A percentile compares a stretch with the other conserved stretches of the same genome.
Evolutionary conservation across 306 rosid genomes (phyloP).

Genomic region (Acacia crassicarpa): DNA sequence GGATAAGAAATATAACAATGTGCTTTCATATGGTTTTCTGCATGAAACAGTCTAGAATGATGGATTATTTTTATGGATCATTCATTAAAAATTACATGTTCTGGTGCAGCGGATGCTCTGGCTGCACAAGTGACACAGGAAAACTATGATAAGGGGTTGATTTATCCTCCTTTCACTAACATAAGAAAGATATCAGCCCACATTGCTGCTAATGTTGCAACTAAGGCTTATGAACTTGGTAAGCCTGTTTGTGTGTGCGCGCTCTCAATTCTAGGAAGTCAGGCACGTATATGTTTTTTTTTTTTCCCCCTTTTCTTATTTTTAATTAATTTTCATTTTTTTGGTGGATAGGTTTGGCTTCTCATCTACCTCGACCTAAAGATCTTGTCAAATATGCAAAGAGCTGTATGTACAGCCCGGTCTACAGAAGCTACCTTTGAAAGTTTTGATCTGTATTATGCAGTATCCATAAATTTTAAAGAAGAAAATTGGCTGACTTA

Average conservation of each 20-base stretch:
- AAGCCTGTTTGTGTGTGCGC: neutral
- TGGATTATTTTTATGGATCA: neutral
- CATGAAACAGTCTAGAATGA: neutral
- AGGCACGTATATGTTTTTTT: neutral
- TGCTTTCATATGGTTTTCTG: neutral
- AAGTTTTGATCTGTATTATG: constrained; percentile 11
- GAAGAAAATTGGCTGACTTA: constrained; percentile 6
- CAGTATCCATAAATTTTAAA: neutral
- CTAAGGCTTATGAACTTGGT: constrained; percentile 90
- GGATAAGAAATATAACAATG: neutral
- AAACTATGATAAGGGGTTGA: constrained; percentile 79
- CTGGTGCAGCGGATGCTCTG: constrained; percentile 83
- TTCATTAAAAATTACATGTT: neutral
- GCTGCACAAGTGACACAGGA: constrained; percentile 77
- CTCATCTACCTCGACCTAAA: constrained; percentile 89
- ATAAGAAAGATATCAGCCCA: constrained; percentile 94
- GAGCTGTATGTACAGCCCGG: constrained; percentile 97
- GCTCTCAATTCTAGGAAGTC: constrained; percentile 12
- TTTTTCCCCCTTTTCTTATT: neutral
- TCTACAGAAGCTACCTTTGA: constrained; percentile 78
- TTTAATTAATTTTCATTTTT: constrained; percentile 10
- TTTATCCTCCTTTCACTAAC: constrained; percentile 95
- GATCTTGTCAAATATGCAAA: constrained; percentile 91
- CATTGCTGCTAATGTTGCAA: constrained; percentile 91
- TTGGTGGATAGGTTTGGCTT: constrained; percentile 72